These are phyloP conservation scores for Scedosporium boydii DNA, from an alignment of 2,329 filamentous ascomycete genomes.

Conservation along the genomic window DNA sequence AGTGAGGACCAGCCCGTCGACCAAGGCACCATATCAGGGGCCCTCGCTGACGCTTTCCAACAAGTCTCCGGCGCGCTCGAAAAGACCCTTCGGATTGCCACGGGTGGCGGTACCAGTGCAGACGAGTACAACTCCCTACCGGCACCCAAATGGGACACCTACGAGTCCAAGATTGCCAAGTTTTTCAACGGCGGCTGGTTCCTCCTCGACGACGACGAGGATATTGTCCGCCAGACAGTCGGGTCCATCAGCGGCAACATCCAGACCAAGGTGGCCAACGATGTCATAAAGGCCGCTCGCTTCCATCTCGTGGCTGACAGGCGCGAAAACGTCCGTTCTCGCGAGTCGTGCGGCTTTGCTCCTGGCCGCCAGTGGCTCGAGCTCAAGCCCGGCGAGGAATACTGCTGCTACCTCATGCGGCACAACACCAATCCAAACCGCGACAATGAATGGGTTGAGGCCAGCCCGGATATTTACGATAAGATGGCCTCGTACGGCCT, in stretches of 20 bases:
- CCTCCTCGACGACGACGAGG: conserved; percentile 8
- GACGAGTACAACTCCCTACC: conserved; percentile 6
- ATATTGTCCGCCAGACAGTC: conserved; percentile 1
- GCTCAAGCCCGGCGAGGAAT: not conserved
- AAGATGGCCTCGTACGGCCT: conserved; percentile 5
- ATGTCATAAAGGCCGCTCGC: conserved; percentile 5
- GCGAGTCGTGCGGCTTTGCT: conserved; percentile 2
- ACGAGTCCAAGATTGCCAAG: conserved; percentile 7
- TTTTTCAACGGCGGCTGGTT: conserved; percentile 10
- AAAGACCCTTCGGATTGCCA: conserved; percentile 4
- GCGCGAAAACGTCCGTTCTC: not conserved
- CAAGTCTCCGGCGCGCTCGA: conserved; percentile 2
- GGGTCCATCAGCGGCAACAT: conserved; percentile 6
- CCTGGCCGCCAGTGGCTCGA: conserved; percentile 3
- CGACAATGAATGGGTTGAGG: conserved; percentile 7
- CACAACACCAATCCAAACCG: conserved; percentile 4
- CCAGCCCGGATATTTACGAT: not conserved
- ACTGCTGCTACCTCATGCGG: conserved; percentile 8
- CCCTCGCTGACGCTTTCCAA: conserved; percentile 4
- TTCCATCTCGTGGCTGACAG: conserved; percentile 7
- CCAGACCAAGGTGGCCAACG: conserved; percentile 9
- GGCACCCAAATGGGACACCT: conserved; percentile 6
- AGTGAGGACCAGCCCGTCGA: not conserved
- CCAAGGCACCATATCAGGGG: not conserved
- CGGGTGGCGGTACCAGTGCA: conserved; percentile 1